Conservation (phyloP, 306 rosid species). For the Neltuma alba region DNA sequence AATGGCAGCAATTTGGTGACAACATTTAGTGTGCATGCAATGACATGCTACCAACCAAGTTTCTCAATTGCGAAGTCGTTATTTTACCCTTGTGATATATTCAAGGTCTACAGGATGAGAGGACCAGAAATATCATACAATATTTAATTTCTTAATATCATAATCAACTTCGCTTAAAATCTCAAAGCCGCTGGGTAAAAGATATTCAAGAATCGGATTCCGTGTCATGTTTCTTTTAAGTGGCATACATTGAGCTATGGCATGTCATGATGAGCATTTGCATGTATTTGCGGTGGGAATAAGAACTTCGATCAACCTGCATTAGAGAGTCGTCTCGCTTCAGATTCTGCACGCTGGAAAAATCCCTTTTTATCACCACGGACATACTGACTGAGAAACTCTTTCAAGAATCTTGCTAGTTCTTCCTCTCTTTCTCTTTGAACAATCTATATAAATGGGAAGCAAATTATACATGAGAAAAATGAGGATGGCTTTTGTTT, state of each 20-base stretch:
- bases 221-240: neutral
- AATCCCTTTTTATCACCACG: constrained; percentile 78
- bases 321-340: constrained; percentile 79
- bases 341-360: constrained; percentile 70
- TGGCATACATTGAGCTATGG: constrained; percentile 1
- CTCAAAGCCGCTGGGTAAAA: too few relatives aligned
- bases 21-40: constrained; percentile 70
- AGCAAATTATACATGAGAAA: constrained; percentile 10
- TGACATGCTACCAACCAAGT: neutral
- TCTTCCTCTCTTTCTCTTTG: constrained; percentile 94
- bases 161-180: constrained; percentile 34
- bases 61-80: neutral
- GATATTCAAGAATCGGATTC: constrained; percentile 54
- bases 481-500: neutral
- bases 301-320: constrained; percentile 58
- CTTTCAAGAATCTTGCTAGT: constrained; percentile 65
- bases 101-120: neutral
- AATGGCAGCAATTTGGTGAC: constrained; percentile 18
- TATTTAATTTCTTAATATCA: too few relatives aligned
- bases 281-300: neutral
- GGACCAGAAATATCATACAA: neutral
- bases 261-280: constrained; percentile 12
- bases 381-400: constrained; percentile 67
- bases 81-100: constrained; percentile 42
- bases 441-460: constrained; percentile 57